Evolutionary conservation across 2,329 filamentous ascomycete genomes (phyloP), one percentile per base, ranked within the genome.

Genomic region (Fragosphaeria purpurea): DNA sequence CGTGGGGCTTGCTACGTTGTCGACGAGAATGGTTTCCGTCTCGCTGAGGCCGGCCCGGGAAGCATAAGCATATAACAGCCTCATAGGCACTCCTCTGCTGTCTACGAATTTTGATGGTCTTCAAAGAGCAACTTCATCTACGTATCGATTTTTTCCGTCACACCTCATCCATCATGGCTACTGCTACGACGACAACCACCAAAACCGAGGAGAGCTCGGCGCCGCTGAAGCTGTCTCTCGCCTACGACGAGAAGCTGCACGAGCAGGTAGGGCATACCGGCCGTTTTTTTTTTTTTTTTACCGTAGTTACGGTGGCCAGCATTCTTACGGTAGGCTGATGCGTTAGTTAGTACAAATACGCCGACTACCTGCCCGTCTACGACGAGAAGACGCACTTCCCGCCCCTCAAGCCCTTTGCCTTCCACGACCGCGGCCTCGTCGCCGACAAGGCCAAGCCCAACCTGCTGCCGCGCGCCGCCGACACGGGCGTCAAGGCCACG

Each of bases 321-420:
- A 37, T 37, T 37, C 7, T 37, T 37, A 7, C 35, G 35, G 22
- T 22, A 22, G 22, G 22, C 22, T 22, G 22, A 22, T 22, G 22
- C 22, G 22, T 22, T 11, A 2, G 11, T 37, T 4, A 37, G 62
- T 64, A 65, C 54, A 63, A 62, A 50, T 65, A 65, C 50, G 51
- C 59, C 0, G 56, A 54, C 8, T 65, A 65, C 48, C 62, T 66
- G 7, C 63, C 63, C 1, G 62, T 65, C n/a, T 65, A 65, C 44
- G 62, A 65, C 51, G 58, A 60, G 41, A 60, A 57, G 33, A 61
- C 62, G 0, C 52, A 47, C 22, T 59, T 63, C 7, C 59, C 60
- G 11, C 58, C 62, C 4, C 56, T 65, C 5, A 48, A 65, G 51
- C 57, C 60, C 3, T 65, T 64, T 33, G 59, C 60, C 5, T 64